Conservation (phyloP, 345 rosid species). For the Eutrema japonicum region DNA sequence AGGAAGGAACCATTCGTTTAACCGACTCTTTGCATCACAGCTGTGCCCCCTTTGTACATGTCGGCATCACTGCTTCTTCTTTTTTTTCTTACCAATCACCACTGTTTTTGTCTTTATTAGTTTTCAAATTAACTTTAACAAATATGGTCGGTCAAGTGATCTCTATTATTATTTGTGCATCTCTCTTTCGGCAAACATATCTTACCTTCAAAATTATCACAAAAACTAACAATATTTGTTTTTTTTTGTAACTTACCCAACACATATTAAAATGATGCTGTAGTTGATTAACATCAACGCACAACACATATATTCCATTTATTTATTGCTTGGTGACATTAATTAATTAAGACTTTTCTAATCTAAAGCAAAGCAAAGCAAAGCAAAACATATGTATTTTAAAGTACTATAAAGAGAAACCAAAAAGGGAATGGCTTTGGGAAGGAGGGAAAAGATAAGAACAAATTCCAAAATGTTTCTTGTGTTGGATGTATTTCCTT, state of each 20-base stretch:
- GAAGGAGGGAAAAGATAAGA: conserved; percentile 27
- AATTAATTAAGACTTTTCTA: no score
- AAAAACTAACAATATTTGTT: background rate
- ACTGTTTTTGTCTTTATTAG: background rate
- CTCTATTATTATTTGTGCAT: background rate
- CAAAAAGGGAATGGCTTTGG: conserved; percentile 9
- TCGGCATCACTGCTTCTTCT: no score
- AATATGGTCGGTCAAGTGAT: no score
- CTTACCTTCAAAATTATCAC: background rate
- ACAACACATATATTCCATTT: background rate
- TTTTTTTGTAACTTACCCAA: no score
- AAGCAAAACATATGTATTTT: background rate
- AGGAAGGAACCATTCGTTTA: no score
- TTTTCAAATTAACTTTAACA: background rate
- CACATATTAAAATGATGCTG: background rate
- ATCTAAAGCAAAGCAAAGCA: background rate
- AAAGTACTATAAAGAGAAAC: background rate
- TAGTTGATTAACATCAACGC: background rate
- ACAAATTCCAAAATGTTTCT: conserved; percentile 32
- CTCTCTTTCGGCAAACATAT: background rate
- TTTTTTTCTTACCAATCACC: background rate
- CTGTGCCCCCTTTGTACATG: background rate
- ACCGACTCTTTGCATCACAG: conserved; percentile 35
- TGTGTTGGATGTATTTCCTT: background rate
- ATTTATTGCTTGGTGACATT: background rate